Evolutionary conservation across 148 eudicot species (phyloP).

Genomic region (Cornus florida): DNA sequence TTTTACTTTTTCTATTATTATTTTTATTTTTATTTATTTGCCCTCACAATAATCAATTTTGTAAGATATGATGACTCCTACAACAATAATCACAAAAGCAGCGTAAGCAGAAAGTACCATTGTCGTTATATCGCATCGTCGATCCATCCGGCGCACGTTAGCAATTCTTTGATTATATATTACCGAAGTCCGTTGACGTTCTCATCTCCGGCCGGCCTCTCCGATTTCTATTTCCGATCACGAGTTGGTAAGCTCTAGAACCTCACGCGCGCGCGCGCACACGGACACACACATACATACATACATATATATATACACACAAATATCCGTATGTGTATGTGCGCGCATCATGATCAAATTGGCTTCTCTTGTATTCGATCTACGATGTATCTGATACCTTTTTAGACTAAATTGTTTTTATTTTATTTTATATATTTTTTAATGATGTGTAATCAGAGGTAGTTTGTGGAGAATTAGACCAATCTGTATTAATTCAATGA

Average conservation of each 20-base stretch:
- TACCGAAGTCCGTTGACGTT: neutral
- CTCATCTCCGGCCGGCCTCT: slow-evolving; percentile 14
- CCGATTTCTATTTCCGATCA: neutral
- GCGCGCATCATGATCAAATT: neutral
- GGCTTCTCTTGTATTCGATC: neutral
- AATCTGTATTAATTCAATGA: neutral
- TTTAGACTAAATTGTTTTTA: neutral
- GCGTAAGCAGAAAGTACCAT: too few relatives aligned
- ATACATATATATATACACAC: neutral
- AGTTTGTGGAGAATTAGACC: neutral
- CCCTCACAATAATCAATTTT: too few relatives aligned
- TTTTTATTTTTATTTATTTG: too few relatives aligned
- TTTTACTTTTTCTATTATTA: too few relatives aligned
- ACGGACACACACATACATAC: too few relatives aligned
- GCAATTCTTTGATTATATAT: neutral
- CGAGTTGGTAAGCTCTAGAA: slow-evolving; percentile 5
- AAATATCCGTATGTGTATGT: neutral
- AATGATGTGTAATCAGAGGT: neutral
- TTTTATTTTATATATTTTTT: neutral
- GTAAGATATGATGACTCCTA: too few relatives aligned
- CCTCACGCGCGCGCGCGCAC: neutral
- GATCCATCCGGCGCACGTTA: too few relatives aligned
- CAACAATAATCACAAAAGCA: too few relatives aligned
- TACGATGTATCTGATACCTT: neutral
- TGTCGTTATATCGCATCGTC: too few relatives aligned